Evolutionary conservation across 768 basidiomycete species (phyloP), one percentile per base, ranked within the genome.

Genomic region (Rhodotorula toruloides): DNA sequence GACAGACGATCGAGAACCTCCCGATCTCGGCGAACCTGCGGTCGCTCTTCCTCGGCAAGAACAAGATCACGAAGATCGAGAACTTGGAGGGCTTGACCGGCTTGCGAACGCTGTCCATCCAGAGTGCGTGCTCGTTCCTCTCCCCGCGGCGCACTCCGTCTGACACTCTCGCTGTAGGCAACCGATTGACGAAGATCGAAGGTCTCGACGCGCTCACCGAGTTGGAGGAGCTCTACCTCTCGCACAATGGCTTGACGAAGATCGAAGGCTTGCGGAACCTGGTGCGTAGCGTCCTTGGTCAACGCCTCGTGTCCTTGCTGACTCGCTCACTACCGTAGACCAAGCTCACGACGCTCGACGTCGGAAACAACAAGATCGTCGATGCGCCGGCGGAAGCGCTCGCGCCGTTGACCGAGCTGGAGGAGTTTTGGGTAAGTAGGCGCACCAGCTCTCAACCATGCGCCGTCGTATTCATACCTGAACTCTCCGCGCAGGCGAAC

Each of bases 31-130:
- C 86, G 2, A 89, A 87, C 70, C 80, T 99, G 16, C 90, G 92
- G 71, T 92, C 97, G 73, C 80, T 99, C 5, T 98, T 94, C 91
- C 79, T 98, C 5, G 96, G 96, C 13, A 99, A 99, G 82, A 99
- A 99, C 77, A 99, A 97, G 80, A 90, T 99, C 63, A 76, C 86
- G 11, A 86, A 84, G 76, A 83, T 99, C 8, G 88, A 94, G 89
- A 87, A 88, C 70, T 78, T 98, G 32, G 79, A 79, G 42, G 81
- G 79, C 4, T 81, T 99, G 68, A 85, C 82, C 68, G 85, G 84
- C 54, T 82, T 99, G 34, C 87, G 82, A 74, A 90, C 96, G 48
- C 79, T 99, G 34, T 92, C 91, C 0, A 81, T 99, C 36, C 91
- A 93, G 53, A 70, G 65, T 67, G 21, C 48, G 63, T 46, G 25